phyloP scores from a whole-genome alignment of 192 early-diverging fungal species.

The Mortierella alpina region DNA sequence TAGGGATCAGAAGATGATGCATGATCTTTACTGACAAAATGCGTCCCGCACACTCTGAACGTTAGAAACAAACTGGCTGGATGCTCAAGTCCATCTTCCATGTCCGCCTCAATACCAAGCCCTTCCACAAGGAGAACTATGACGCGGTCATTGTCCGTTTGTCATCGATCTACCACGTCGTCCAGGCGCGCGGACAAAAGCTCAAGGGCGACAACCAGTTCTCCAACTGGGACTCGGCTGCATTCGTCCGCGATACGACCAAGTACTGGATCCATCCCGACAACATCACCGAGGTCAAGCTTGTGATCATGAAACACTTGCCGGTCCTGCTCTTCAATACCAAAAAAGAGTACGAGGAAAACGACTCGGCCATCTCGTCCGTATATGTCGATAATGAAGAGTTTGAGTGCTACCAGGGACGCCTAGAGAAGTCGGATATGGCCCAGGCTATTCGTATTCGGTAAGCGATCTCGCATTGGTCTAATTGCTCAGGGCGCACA shows the following conservation, averaged over 20 bases:
- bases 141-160: constrained; percentile 87
- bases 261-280: constrained; percentile 98
- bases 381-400: constrained; percentile 93
- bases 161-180: constrained; percentile 78
- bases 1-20: no score
- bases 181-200: constrained; percentile 42
- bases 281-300: constrained; percentile 94
- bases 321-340: constrained; percentile 91
- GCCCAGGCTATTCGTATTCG: constrained; percentile 92
- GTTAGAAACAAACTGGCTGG: constrained; percentile 62
- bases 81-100: constrained; percentile 83
- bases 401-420: constrained; percentile 89
- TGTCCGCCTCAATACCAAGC: constrained; percentile 82
- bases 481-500: neutral
- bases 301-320: constrained; percentile 88
- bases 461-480: constrained; percentile 10
- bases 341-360: constrained; percentile 63
- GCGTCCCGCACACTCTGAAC: neutral
- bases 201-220: constrained; percentile 30
- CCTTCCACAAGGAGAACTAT: constrained; percentile 89
- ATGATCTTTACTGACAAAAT: neutral
- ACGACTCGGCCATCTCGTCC: constrained; percentile 91
- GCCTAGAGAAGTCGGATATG: constrained; percentile 88
- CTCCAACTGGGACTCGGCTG: constrained; percentile 46
- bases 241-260: constrained; percentile 74